Evolutionary conservation across 495 filamentous ascomycete species (phyloP).

Genomic region (Aspergillus hancockii): DNA sequence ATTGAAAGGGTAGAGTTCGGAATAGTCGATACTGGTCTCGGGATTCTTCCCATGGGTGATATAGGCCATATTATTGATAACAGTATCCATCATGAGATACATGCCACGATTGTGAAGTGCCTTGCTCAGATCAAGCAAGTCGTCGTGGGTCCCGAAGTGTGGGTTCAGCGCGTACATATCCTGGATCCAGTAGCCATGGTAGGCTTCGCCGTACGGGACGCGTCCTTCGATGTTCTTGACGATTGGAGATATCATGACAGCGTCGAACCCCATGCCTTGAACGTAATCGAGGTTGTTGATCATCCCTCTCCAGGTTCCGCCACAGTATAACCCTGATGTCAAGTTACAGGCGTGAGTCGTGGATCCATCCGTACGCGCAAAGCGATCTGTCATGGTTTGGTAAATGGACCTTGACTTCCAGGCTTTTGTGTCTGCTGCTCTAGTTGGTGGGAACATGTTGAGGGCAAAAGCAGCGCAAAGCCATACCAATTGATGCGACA

Average conservation of each 20-base stretch:
- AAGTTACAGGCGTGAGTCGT: constrained; percentile 50
- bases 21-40: constrained; percentile 49
- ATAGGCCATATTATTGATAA: constrained; percentile 68
- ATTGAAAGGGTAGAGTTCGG: constrained; percentile 61
- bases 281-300: constrained; percentile 53
- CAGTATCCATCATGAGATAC: constrained; percentile 70
- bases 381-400: constrained; percentile 58
- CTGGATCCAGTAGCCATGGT: constrained; percentile 32
- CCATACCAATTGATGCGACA: constrained; percentile 2
- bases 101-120: constrained; percentile 29
- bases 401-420: constrained; percentile 46
- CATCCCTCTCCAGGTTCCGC: constrained; percentile 67
- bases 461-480: constrained; percentile 6
- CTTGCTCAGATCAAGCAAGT: constrained; percentile 22
- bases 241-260: constrained; percentile 73
- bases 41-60: constrained; percentile 35
- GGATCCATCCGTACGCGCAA: constrained; percentile 57
- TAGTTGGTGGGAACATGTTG: constrained; percentile 1
- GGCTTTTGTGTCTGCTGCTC: constrained; percentile 29
- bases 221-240: constrained; percentile 54
- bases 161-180: constrained; percentile 28
- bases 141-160: constrained; percentile 27
- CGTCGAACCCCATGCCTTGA: constrained; percentile 70
- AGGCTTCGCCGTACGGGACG: constrained; percentile 49
- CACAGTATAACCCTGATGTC: constrained; percentile 56